Evolutionary conservation across 371 early-diverging fungal genomes (phyloP), one percentile per base, ranked within the genome.

Genomic region (Ordospora colligata): DNA sequence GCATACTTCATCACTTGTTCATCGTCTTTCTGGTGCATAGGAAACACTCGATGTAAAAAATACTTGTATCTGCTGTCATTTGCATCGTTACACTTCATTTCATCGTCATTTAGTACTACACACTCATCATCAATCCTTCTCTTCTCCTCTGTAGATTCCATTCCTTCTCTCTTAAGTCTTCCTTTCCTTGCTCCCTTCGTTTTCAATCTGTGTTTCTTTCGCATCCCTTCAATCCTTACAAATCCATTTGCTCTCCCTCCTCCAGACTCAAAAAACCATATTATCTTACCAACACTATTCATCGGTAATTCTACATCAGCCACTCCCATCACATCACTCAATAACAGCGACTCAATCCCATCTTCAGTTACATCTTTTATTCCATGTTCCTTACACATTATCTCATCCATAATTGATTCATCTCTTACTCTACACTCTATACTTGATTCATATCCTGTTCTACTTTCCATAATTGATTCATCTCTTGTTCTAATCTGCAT

Each of bases 171-270:
- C 47, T 12, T 47, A 12, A 1, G 1, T 47, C 47, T 47, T 9
- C 47, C 19, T 9, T 7, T 47, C 47, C 47, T 47, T 7, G 1
- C n/a, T 7, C 19, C 19, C 19, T 32, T 32, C 32, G 32, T 5
- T 5, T 32, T 32, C 32, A 32, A 32, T 32, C 32, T 5, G 2
- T 32, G 65, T 32, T 73, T 49, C 46, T 72, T 73, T 50, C 37
- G 2, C 44, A 49, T 49, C 69, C 74, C 2, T 66, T 62, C 19
- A 69, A 25, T 32, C 58, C 67, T 58, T 32, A 32, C 37, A 7
- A 58, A 49, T 40, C 74, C 74, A 12, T 52, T 62, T 4, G 69
- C 46, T 32, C 58, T 68, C 46, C 54, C 45, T 21, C 53, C 69
- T 9, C 23, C 27, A 58, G 6, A 4, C 37, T 58, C 58, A 58